Percentiles rank a stretch among this genome's conserved stretches.
These are phyloP conservation scores for Agrocybe praecox DNA, from an alignment of 768 basidiomycete genomes.

Conservation along the genomic window DNA sequence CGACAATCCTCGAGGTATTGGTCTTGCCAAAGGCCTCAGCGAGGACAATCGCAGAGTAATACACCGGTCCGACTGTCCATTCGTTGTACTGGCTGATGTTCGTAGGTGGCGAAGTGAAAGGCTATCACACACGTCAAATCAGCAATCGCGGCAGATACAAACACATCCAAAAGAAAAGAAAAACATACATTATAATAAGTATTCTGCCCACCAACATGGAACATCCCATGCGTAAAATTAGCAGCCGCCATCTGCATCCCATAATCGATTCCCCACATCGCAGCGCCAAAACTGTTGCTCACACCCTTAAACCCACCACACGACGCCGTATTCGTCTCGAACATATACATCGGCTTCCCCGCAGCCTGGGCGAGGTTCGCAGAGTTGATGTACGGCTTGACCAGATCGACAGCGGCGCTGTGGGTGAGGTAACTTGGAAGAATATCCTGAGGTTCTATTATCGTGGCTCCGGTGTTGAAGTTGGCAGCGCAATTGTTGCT, in stretches of 20 bases:
- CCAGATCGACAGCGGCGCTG: slow-evolving; percentile 47
- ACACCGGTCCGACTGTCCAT: slow-evolving; percentile 77
- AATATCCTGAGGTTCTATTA: slow-evolving; percentile 42
- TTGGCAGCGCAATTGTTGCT: slow-evolving; percentile 61
- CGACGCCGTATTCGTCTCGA: slow-evolving; percentile 71
- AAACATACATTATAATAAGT: slow-evolving; percentile 67
- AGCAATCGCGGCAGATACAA: not conserved
- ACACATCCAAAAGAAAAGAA: slow-evolving; percentile 19
- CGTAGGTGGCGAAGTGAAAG: slow-evolving; percentile 56
- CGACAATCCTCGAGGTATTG: slow-evolving; percentile 66
- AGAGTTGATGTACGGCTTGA: slow-evolving; percentile 52
- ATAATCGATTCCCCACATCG: slow-evolving; percentile 69
- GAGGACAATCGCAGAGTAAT: slow-evolving; percentile 72
- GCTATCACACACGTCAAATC: slow-evolving; percentile 37
- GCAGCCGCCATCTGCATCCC: slow-evolving; percentile 61
- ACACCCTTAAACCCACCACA: slow-evolving; percentile 72
- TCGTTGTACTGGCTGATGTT: slow-evolving; percentile 58
- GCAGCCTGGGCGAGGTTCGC: slow-evolving; percentile 43
- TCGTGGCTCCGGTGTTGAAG: slow-evolving; percentile 36
- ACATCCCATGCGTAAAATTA: slow-evolving; percentile 56
- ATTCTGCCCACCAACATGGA: slow-evolving; percentile 69
- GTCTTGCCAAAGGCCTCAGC: slow-evolving; percentile 71
- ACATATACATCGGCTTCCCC: slow-evolving; percentile 60
- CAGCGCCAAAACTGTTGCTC: slow-evolving; percentile 62
- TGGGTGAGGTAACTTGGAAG: slow-evolving; percentile 67